Percentiles rank a stretch among this genome's conserved stretches.
These are phyloP conservation scores for Pachysolen tannophilus DNA, from an alignment of 805 yeast species.

Conservation along the genomic window DNA sequence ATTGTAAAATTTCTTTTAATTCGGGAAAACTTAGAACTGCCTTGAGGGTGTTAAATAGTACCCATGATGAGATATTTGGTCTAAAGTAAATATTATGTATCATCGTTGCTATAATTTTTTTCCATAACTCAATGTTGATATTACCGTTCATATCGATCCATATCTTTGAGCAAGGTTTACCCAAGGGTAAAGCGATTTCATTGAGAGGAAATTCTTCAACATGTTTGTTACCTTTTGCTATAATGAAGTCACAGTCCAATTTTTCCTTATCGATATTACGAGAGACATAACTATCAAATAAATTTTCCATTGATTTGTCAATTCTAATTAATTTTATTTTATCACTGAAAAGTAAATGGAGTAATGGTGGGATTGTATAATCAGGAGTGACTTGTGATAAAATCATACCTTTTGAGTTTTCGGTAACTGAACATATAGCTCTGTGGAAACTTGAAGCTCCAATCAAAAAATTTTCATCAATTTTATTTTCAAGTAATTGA, in stretches of 20 bases:
- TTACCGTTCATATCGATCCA: constrained; percentile 69
- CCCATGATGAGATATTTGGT: constrained; percentile 41
- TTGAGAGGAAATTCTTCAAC: constrained; percentile 11
- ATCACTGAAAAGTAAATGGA: constrained; percentile 42
- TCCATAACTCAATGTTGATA: constrained; percentile 57
- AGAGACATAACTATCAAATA: constrained; percentile 65
- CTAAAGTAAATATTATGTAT: constrained; percentile 36
- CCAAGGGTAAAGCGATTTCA: constrained; percentile 43
- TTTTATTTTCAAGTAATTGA: constrained; percentile 28
- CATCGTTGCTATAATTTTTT: constrained; percentile 38
- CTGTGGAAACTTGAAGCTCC: constrained; percentile 39
- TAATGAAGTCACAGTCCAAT: constrained; percentile 55
- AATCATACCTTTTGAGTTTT: constrained; percentile 43
- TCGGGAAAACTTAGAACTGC: constrained; percentile 30
- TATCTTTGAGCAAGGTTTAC: constrained; percentile 52
- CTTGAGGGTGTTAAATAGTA: constrained; percentile 15
- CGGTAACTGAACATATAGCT: constrained; percentile 30
- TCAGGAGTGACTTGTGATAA: constrained; percentile 50
- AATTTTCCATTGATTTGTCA: constrained; percentile 40
- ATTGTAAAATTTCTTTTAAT: constrained; percentile 27
- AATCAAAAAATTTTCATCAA: constrained; percentile 31
- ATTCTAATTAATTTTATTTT: constrained; percentile 39
- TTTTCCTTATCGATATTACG: constrained; percentile 62
- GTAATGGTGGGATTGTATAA: constrained; percentile 52
- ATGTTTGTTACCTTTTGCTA: constrained; percentile 17